phyloP scores from a whole-genome alignment of 345 rosid species.

The Punica granatum region DNA sequence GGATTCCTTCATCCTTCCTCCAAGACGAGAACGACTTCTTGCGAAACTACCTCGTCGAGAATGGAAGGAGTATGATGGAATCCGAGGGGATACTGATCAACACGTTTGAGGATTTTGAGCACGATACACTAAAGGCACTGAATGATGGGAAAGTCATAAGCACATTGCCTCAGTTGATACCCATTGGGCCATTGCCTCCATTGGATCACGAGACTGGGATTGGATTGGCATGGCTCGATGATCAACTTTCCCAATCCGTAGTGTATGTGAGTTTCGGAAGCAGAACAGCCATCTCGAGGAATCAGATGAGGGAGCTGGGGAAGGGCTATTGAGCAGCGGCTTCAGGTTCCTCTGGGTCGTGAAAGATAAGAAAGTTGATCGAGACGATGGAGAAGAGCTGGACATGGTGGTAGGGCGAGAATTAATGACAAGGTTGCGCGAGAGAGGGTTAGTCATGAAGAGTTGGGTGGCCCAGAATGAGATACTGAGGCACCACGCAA shows the following conservation, averaged over 20 bases:
- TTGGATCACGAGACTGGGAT: slow-evolving; percentile 19
- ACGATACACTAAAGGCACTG: slow-evolving; percentile 11
- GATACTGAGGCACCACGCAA: slow-evolving; percentile 22
- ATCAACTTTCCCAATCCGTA: slow-evolving; percentile 23
- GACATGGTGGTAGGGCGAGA: slow-evolving; percentile 12
- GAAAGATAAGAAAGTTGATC: slow-evolving; percentile 29
- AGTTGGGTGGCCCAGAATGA: slow-evolving; percentile 36
- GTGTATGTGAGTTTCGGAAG: slow-evolving; percentile 39
- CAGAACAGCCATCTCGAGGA: slow-evolving; percentile 22
- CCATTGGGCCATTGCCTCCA: slow-evolving; percentile 24
- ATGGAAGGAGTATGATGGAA: slow-evolving; percentile 6
- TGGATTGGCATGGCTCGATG: slow-evolving; percentile 29
- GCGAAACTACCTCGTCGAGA: slow-evolving; percentile 6
- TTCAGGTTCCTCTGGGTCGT: slow-evolving; percentile 36
- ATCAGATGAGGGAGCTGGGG: slow-evolving; percentile 31
- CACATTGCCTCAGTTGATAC: slow-evolving; percentile 15
- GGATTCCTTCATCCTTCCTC: slow-evolving; percentile 20
- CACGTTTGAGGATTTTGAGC: slow-evolving; percentile 28
- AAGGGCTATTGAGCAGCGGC: slow-evolving; percentile 25
- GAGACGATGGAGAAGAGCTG: slow-evolving; percentile 22
- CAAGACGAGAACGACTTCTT: slow-evolving; percentile 12
- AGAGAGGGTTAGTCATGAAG: slow-evolving; percentile 24
- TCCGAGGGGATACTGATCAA: slow-evolving; percentile 31
- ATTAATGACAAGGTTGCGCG: slow-evolving; percentile 7
- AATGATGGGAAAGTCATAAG: slow-evolving; percentile 6